Base-by-base conservation (phyloP, 768 basidiomycete species). In the Boletus tylopilopsis region DNA sequence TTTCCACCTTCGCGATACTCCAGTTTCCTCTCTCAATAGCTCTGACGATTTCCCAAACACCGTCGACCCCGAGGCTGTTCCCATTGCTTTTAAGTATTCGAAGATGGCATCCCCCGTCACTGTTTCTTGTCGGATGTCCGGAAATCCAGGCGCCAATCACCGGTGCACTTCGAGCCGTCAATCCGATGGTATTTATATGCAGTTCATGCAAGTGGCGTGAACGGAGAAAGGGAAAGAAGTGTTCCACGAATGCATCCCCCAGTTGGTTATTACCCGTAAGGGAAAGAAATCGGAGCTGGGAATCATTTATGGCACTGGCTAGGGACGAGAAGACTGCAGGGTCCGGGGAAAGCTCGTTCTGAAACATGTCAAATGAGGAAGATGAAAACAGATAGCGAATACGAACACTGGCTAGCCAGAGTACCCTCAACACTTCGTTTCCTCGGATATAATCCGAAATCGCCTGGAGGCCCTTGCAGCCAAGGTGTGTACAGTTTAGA, bases 361-460 rank as follows among this genome's bases (percentile, higher is more conserved):
- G 54, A 58, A 56, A 69, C 60, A 66, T 65, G 21, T 34, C 24
- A 47, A 22, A 18, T 54, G 19, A 46, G 42, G 22, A 19, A 19
- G 21, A 30, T 11, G 30, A 23, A 23, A 13, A 25, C 19, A 40
- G 18, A 35, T 6, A 18, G 43, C 24, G 29, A 42, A 16, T 18
- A 69, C 80, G 58, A 55, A 85, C 85, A 59, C 78, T 75, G 57
- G 79, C 76, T 10, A 87, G 62, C 58, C 76, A 76, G 25, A 87
- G 56, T 42, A 64, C 67, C 50, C 63, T 72, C 45, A 86, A 59
- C 10, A 60, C 57, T 4, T 59, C 58, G 55, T 81, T 84, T 16
- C 69, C 70, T 41, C 69, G 62, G 30, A 87, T 48, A 59, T 81
- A 85, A 29, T 71, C 64, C 13, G 76, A 63, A 45, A 86, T 76